Percentiles rank a stretch among this genome's conserved stretches.
Evolutionary conservation across 2,329 filamentous ascomycete genomes (phyloP).

Genomic region (Aureobasidium sp.): DNA sequence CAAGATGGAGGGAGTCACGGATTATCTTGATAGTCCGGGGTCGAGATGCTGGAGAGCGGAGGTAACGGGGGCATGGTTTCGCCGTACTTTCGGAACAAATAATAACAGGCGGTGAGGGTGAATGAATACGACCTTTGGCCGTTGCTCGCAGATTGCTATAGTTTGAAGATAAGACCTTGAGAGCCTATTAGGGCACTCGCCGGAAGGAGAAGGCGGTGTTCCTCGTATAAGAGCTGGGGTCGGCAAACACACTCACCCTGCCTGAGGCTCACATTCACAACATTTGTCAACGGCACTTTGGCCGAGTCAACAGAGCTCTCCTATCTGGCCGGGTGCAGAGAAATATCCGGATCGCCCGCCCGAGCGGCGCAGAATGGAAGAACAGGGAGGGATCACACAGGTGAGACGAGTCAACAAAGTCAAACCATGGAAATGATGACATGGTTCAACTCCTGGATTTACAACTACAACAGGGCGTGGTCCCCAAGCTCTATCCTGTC

Average conservation of each 20-base stretch:
- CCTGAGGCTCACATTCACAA: not conserved
- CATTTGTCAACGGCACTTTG: not conserved
- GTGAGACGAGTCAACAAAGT: conserved; percentile 8
- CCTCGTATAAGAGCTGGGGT: not conserved
- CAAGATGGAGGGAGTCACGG: not conserved
- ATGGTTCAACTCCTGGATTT: not conserved
- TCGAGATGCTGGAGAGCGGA: not conserved
- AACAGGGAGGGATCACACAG: not conserved
- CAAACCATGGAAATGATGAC: not conserved
- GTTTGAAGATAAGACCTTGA: not conserved
- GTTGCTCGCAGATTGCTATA: not conserved
- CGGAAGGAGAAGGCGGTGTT: not conserved
- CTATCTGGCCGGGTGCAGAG: not conserved
- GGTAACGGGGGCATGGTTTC: conserved; percentile 10
- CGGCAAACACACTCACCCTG: not conserved
- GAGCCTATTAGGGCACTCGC: not conserved
- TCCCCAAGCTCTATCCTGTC: not conserved
- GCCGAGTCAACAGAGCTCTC: not conserved
- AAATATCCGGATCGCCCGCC: not conserved
- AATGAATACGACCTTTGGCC: not conserved
- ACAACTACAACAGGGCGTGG: not conserved
- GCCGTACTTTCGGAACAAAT: conserved; percentile 7
- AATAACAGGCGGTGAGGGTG: not conserved
- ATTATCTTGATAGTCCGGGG: conserved; percentile 9
- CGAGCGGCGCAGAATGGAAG: not conserved